These are phyloP conservation scores for Astragalus membranaceus DNA, from an alignment of 306 rosid genomes.

Conservation along the genomic window DNA sequence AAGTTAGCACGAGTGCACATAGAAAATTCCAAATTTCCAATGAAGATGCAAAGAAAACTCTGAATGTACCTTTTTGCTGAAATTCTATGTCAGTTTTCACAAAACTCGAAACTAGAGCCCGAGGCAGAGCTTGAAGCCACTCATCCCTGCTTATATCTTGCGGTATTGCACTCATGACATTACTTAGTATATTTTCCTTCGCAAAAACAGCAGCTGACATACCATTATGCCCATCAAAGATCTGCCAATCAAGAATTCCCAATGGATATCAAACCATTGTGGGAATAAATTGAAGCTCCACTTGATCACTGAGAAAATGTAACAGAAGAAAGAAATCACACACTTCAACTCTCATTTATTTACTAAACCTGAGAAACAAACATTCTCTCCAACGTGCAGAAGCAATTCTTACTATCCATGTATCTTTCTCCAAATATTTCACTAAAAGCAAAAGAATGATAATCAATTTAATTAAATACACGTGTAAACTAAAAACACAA, in stretches of 20 bases:
- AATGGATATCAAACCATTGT: conserved; percentile 31
- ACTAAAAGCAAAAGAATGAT: background rate
- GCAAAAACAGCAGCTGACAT: conserved; percentile 92
- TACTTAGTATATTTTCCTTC: conserved; percentile 68
- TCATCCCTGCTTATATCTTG: conserved; percentile 83
- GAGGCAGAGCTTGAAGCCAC: conserved; percentile 96
- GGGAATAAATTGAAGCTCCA: conserved; percentile 23
- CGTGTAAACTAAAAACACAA: conserved; percentile 7
- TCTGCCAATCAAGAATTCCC: conserved; percentile 52
- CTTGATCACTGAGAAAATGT: conserved; percentile 23
- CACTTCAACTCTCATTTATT: conserved; percentile 8
- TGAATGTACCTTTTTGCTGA: conserved; percentile 71
- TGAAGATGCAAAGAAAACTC: background rate
- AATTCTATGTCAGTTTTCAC: conserved; percentile 97
- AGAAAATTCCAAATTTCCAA: background rate
- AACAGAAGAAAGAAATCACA: conserved; percentile 21
- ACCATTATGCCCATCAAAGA: conserved; percentile 97
- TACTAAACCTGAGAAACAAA: conserved; percentile 8
- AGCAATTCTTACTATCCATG: conserved; percentile 9
- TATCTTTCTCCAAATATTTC: background rate
- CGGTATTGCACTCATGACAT: conserved; percentile 89
- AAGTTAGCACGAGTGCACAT: background rate
- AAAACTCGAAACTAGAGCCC: conserved; percentile 92
- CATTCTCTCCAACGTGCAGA: background rate
- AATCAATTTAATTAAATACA: background rate